Percentiles rank a stretch among this genome's conserved stretches.
Evolutionary conservation across 2,329 filamentous ascomycete genomes (phyloP).

Genomic region (Apiospora rasikravindrae): DNA sequence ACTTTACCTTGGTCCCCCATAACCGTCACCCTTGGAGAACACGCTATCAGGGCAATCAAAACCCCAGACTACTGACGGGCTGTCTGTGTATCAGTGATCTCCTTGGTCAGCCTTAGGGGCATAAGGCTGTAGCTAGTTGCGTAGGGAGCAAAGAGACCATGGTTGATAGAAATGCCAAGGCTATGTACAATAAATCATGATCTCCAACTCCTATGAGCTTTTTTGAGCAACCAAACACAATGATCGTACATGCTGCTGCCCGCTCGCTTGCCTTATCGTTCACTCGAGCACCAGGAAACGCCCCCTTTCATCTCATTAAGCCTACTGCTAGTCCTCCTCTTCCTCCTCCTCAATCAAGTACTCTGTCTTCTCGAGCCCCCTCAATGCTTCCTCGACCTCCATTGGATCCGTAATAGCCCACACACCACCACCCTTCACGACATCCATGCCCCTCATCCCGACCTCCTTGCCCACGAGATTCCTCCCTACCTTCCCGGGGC

Average conservation of each 20-base stretch:
- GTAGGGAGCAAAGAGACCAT: not conserved
- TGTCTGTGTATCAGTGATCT: not conserved
- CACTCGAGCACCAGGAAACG: not conserved
- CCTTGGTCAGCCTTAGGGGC: not conserved
- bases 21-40: not conserved
- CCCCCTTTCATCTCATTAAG: not conserved
- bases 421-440: conserved; percentile 86
- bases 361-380: conserved; percentile 69
- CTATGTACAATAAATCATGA: not conserved
- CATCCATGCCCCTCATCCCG: conserved; percentile 78
- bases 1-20: not conserved
- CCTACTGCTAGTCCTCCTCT: not conserved
- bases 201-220: not conserved
- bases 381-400: conserved; percentile 73
- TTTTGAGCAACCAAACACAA: not conserved
- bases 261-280: not conserved
- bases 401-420: conserved; percentile 87
- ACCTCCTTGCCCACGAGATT: conserved; percentile 97
- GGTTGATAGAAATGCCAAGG: not conserved
- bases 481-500: conserved; percentile 89
- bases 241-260: not conserved
- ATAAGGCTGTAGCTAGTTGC: not conserved
- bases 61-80: not conserved
- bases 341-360: not conserved
- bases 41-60: not conserved